Evolutionary conservation across 2,329 filamentous ascomycete genomes (phyloP).

Genomic region (Domatiomyces catenatus): DNA sequence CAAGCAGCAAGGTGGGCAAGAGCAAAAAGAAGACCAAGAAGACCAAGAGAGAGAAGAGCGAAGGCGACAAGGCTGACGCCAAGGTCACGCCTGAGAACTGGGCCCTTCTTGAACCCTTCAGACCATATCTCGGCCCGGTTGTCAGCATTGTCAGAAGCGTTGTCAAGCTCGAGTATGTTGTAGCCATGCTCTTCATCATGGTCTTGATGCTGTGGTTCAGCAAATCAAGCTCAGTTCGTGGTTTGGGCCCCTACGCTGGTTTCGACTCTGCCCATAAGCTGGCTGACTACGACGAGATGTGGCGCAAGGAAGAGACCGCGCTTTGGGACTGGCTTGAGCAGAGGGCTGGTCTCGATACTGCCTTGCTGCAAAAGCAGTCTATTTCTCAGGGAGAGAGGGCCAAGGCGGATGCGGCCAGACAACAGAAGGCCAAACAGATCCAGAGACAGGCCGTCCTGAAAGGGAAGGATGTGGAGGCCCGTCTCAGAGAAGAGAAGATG

Average conservation of each 20-base stretch:
- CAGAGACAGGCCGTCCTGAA: constrained; percentile 20
- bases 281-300: constrained; percentile 83
- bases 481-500: constrained; percentile 51
- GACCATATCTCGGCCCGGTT: constrained; percentile 52
- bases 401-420: constrained; percentile 14
- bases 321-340: constrained; percentile 91
- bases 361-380: constrained; percentile 23
- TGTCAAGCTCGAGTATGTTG: constrained; percentile 60
- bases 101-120: constrained; percentile 69
- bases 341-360: constrained; percentile 55
- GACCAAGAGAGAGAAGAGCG: constrained; percentile 33
- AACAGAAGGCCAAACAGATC: constrained; percentile 7
- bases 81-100: constrained; percentile 41
- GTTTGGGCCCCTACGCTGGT: constrained; percentile 19
- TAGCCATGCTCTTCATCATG: constrained; percentile 57
- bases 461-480: constrained; percentile 36
- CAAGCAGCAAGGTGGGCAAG: constrained; percentile 29
- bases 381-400: background rate
- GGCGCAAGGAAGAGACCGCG: constrained; percentile 72
- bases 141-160: constrained; percentile 55
- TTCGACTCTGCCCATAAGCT: constrained; percentile 47
- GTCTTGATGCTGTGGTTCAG: constrained; percentile 58
- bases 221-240: constrained; percentile 21
- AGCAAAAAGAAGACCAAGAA: constrained; percentile 43
- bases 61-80: constrained; percentile 31